Base-by-base conservation (phyloP, 192 early-diverging fungal genomes). In the Coemansia sp. region DNA sequence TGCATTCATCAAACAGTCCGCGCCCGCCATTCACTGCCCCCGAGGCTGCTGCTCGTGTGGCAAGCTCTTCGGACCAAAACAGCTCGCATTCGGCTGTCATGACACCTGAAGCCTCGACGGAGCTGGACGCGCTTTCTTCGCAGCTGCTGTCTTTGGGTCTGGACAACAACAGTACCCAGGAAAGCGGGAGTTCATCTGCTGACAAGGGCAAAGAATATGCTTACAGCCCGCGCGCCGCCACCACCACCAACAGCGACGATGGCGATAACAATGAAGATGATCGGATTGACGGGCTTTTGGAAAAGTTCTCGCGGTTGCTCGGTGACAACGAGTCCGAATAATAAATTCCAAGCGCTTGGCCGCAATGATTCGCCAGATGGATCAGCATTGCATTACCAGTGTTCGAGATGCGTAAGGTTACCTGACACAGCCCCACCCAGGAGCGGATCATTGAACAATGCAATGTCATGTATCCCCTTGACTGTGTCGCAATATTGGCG, bases 81-180 rank as follows among this genome's bases (percentile, higher is more conserved):
- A 33, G 31, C 54, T 7, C 38, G 38, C 55, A 65, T 42, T 45
- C 55, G 5, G 45, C 4, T 9, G 28, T 60, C 13, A 34, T 59
- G 28, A 28, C 57, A 3, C 40, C 38, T 15, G 23, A 54, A 20
- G 62, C 62, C 2, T 41, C 50, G 6, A 30, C 59, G 7, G 70
- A 79, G 41, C 67, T 80, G 15, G 77, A 80, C 33, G 64, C 54
- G 2, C 48, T 80, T 0, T 57, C 77, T 8, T 56, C 72, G 14
- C 71, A 74, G 61, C 64, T 80, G 15, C 25, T 60, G 29, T 52
- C 71, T 3, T 27, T 80, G 40, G 75, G 62, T 4, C 25, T 66
- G 42, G 55, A 19, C 2, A n/a, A 36, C 31, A 4, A 13, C 15
- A 33, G 36, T 17, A 38, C 2, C 6, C 28, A 17, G 4, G 34